Evolutionary conservation across 257 asterid genomes (phyloP), one percentile per base, ranked within the genome.

Genomic region (Fraxinus anomala): DNA sequence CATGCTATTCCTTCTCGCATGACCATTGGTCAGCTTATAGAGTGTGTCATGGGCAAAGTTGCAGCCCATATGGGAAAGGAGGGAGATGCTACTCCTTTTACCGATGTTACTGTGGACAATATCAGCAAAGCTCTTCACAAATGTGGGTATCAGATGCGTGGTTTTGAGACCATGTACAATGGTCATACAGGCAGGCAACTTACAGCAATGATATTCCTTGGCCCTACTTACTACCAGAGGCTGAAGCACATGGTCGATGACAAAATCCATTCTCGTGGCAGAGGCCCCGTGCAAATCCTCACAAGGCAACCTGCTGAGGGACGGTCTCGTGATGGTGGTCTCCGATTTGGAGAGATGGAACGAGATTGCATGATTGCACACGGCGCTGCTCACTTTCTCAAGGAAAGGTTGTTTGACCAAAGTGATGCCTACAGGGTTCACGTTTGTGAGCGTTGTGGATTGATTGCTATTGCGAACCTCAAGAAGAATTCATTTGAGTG

Each of bases 1-100:
- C 99, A 95, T 66, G 98, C 97, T 88, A 95, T 95, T 79, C 99
- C 99, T 17, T 95, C 99, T 36, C 99, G 98, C 40, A 93, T 91
- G 99, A 93, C 98, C 26, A 95, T 93, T 39, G 98, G 99, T 72
- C 97, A 93, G 85, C 91, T 95, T 54, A 95, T 95, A 33, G 99
- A 93, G 89, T 95, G 97, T 81, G 88, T 93, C 73, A 95, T 95
- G 98, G 99, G 96, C 7, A 95, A 95, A 86, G 99, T 95, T 31
- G 99, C 98, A 0, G 99, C 98, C 0, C 98, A 95, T 80, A 91
- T 93, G 97, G 98, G 98, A n/a, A 95, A 90, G 80, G 99, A 95
- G 79, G 99, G 99, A 30, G 99, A 95, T 69, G 98, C 98, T 26
- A 95, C 98, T 63, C 98, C 99, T 9, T 95, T 93, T 68, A 95